phyloP scores from a whole-genome alignment of 768 basidiomycete genomes.

The Lactarius tabidus region DNA sequence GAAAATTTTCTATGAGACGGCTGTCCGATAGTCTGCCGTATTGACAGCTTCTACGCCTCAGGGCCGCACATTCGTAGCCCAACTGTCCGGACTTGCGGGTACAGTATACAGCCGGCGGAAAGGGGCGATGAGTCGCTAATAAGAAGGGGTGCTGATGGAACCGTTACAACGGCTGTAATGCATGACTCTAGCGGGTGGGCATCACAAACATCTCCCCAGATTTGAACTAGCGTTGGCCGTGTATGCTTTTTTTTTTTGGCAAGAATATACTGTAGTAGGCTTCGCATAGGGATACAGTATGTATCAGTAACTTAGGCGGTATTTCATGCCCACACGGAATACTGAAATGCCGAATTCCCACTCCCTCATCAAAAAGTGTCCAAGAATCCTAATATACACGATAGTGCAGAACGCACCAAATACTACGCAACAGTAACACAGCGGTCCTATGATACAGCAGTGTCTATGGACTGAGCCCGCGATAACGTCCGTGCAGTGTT shows the following conservation, averaged over 20 bases:
- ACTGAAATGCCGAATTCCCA: no score
- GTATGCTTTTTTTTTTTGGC: neutral
- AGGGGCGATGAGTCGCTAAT: neutral
- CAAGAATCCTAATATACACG: no score
- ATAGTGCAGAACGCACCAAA: no score
- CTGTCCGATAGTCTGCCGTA: neutral
- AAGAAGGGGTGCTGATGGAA: no score
- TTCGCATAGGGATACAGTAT: no score
- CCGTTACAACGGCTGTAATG: no score
- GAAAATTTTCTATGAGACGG: neutral
- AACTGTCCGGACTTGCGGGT: no score
- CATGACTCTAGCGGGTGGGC: no score
- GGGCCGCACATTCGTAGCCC: neutral
- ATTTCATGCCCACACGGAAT: neutral
- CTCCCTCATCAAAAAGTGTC: no score
- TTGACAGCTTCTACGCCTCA: neutral
- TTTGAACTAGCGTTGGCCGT: neutral
- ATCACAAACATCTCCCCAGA: no score
- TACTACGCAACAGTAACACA: neutral
- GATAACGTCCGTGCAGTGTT: neutral
- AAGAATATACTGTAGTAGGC: no score
- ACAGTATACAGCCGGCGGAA: no score
- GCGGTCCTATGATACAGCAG: neutral
- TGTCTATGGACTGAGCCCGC: neutral
- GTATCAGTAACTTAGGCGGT: neutral